Evolutionary conservation across 345 rosid species (phyloP), one percentile per base, ranked within the genome.

Genomic region (Barbarea vulgaris): DNA sequence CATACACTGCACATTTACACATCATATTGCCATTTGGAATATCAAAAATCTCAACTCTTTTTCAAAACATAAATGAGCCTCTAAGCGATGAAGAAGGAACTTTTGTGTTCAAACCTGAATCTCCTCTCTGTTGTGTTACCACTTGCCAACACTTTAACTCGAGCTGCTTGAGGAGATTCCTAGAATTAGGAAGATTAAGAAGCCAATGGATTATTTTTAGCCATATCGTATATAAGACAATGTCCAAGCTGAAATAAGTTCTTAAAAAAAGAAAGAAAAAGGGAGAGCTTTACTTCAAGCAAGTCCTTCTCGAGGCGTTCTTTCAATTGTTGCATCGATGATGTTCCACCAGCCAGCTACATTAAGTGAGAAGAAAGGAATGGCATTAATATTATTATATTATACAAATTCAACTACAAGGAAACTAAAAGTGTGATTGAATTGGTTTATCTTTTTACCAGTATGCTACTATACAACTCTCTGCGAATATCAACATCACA

Each of bases 101-200:
- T 64, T 27, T n/a, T 18, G 11, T 18, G 37, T 30, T 24, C 50
- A n/a, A 37, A 60, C 63, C 79, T 76, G 75, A 68, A 69, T 60
- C 79, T 76, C n/a, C 69, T 76, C 19, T 66, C 78, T 57, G 60
- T 67, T 52, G 77, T 73, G 70, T 73, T 91, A 85, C 98, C 98
- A 72, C 97, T 93, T 0, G 96, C 89, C 80, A 91, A 80, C 54
- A 94, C 96, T 86, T 94, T 94, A 33, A 89, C 97, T 81, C 98
- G 80, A 28, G 98, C 98, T 66, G 96, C 87, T 70, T 91, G 97
- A 82, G 98, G 98, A 81, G 97, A 89, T 75, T 93, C 96, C 98
- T 93, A 15, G 3, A 46, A 72, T 81, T 17, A 56, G 69, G 28
- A 15, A 69, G 60, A 37, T 27, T 18, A 13, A 36, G 56, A 67